A percentile compares a stretch with the other conserved stretches of the same genome.
These are phyloP conservation scores for Aspergillus conjunctus DNA, from an alignment of 495 filamentous ascomycete species.

Conservation along the genomic window DNA sequence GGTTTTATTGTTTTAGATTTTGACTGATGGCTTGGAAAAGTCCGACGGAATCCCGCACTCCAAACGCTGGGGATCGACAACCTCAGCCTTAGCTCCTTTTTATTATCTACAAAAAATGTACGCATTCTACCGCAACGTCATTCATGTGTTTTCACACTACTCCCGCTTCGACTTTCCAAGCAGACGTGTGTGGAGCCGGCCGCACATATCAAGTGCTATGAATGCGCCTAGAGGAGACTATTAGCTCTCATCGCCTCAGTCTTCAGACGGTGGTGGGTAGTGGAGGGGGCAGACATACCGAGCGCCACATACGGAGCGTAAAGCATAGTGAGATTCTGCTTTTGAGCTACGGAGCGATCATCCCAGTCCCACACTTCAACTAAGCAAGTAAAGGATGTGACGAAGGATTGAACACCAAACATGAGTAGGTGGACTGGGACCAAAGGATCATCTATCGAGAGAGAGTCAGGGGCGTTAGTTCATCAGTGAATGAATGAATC, in stretches of 20 bases:
- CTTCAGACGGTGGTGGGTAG: slow-evolving; percentile 3
- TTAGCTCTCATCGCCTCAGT: slow-evolving; percentile 6
- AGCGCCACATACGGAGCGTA: slow-evolving; percentile 74
- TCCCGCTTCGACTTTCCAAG: slow-evolving; percentile 40
- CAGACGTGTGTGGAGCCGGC: slow-evolving; percentile 41
- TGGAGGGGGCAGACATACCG: slow-evolving; percentile 54
- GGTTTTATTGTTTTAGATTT: too few species aligned
- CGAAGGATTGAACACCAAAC: slow-evolving; percentile 66
- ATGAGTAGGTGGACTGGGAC: slow-evolving; percentile 67
- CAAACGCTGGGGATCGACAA: too few species aligned
- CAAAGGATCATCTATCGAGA: slow-evolving; percentile 54
- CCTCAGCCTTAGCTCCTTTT: too few species aligned
- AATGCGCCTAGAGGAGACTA: slow-evolving; percentile 44
- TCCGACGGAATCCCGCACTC: too few species aligned
- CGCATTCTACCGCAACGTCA: neutral
- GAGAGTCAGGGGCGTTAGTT: neutral
- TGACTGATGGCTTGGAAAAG: too few species aligned
- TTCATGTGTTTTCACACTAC: slow-evolving; percentile 19
- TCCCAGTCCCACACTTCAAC: slow-evolving; percentile 59
- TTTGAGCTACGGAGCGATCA: slow-evolving; percentile 56
- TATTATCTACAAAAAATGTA: neutral
- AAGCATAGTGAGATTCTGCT: slow-evolving; percentile 58
- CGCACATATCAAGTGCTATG: slow-evolving; percentile 59
- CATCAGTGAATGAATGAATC: too few species aligned
- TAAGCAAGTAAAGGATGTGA: slow-evolving; percentile 75